Evolutionary conservation across 805 yeast genomes (phyloP).

Genomic region (Peterozyma xylosa): DNA sequence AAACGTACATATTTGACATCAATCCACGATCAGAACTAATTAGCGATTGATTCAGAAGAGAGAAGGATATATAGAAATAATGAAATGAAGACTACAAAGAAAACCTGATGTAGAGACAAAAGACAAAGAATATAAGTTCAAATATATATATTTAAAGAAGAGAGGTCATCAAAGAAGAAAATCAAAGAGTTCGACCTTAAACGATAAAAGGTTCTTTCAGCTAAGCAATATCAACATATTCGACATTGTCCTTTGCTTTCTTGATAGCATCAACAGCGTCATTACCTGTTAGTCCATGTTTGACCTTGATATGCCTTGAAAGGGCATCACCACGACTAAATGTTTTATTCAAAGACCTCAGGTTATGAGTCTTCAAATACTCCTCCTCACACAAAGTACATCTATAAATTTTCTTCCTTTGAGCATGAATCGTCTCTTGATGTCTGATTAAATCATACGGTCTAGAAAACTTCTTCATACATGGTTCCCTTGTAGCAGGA

Average conservation of each 20-base stretch:
- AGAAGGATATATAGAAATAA: too few relatives aligned
- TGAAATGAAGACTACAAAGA: too few relatives aligned
- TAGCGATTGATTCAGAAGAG: too few relatives aligned
- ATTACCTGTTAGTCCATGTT: conserved; percentile 66
- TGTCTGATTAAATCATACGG: conserved; percentile 93
- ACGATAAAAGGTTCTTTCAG: not conserved
- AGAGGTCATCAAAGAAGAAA: too few relatives aligned
- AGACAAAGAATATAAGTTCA: too few relatives aligned
- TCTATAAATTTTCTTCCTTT: conserved; percentile 75
- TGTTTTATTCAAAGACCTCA: conserved; percentile 47
- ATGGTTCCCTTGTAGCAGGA: conserved; percentile 54
- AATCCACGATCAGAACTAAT: too few relatives aligned
- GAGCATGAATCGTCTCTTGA: conserved; percentile 93
- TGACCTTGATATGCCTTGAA: conserved; percentile 86
- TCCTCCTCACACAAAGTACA: conserved; percentile 82
- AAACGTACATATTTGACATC: too few relatives aligned
- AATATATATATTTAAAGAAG: too few relatives aligned
- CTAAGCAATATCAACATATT: conserved; percentile 28
- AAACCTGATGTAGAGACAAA: too few relatives aligned
- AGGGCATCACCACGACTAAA: conserved; percentile 93
- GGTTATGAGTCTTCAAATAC: conserved; percentile 33
- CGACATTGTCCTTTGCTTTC: conserved; percentile 73
- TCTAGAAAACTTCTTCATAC: conserved; percentile 79
- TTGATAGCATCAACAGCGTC: conserved; percentile 67
- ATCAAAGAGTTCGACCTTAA: too few relatives aligned